Conservation (phyloP, 179 eudicot genomes). For the Silene noctiflora region DNA sequence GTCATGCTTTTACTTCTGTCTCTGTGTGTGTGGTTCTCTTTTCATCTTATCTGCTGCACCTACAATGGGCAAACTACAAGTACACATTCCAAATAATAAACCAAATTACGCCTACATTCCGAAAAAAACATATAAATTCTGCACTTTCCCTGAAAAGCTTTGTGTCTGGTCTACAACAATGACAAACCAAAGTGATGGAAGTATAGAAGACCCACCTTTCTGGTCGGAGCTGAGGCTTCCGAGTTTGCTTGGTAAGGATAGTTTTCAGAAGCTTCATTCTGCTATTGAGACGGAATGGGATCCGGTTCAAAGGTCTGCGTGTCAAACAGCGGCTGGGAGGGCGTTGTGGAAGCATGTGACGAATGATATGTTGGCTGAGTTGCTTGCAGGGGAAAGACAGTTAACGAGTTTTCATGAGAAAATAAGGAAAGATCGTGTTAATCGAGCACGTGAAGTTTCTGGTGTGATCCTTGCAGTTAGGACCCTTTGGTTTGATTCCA, state of each 20-base stretch:
- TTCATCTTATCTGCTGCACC: constrained; percentile 44
- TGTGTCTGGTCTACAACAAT: constrained; percentile 27
- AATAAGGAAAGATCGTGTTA: constrained; percentile 61
- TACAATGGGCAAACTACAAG: constrained; percentile 18
- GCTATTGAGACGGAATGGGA: constrained; percentile 67
- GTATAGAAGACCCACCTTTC: constrained; percentile 28
- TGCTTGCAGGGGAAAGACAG: constrained; percentile 73
- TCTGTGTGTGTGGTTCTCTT: constrained; percentile 71
- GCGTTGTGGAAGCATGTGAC: constrained; percentile 91
- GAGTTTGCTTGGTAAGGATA: constrained; percentile 36
- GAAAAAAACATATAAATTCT: not conserved
- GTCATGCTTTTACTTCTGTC: constrained; percentile 10
- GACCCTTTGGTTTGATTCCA: constrained; percentile 85
- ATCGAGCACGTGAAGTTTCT: constrained; percentile 64
- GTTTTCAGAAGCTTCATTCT: constrained; percentile 48
- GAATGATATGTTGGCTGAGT: constrained; percentile 68
- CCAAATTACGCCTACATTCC: constrained; percentile 7
- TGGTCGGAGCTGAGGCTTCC: constrained; percentile 74
- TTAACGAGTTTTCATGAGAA: constrained; percentile 66
- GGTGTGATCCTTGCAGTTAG: constrained; percentile 91
- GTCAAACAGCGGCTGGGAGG: constrained; percentile 91
- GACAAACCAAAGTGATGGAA: constrained; percentile 42
- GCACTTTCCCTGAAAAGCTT: constrained; percentile 12
- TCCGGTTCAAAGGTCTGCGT: constrained; percentile 56
- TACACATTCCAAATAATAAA: constrained; percentile 1